A percentile compares a stretch with the other conserved stretches of the same genome.
Conservation (phyloP, 176 grass and related monocot species). For the Eragrostis nindensis region DNA sequence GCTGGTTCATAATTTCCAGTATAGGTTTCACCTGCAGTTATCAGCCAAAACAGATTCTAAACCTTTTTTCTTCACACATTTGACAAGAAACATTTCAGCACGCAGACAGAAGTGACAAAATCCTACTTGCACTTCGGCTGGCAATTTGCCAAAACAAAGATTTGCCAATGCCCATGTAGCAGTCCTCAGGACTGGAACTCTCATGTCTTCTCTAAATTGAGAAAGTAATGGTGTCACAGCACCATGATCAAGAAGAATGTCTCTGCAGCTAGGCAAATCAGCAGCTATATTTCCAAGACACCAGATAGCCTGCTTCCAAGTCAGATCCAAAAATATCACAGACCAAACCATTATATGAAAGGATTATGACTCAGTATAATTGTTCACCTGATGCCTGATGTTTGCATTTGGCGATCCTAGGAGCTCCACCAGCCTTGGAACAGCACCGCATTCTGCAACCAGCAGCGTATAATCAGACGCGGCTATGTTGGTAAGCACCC, state of each 20-base stretch:
- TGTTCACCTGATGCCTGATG: slow-evolving; percentile 74
- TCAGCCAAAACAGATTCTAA: slow-evolving; percentile 37
- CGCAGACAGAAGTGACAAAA: background rate
- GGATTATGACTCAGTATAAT: background rate
- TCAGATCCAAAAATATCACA: slow-evolving; percentile 27
- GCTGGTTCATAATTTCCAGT: slow-evolving; percentile 63
- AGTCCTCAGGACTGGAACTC: slow-evolving; percentile 78
- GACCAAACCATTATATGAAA: slow-evolving; percentile 11
- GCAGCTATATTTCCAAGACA: slow-evolving; percentile 87
- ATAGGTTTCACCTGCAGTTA: slow-evolving; percentile 69
- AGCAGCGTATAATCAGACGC: slow-evolving; percentile 76
- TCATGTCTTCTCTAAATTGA: slow-evolving; percentile 74
- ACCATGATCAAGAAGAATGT: slow-evolving; percentile 72
- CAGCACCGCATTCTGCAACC: slow-evolving; percentile 66
- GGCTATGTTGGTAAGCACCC: slow-evolving; percentile 88
- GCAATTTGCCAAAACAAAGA: slow-evolving; percentile 75
- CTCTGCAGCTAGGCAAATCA: slow-evolving; percentile 73
- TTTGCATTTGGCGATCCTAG: slow-evolving; percentile 60
- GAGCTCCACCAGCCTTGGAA: slow-evolving; percentile 69
- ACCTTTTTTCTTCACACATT: background rate
- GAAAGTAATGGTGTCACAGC: slow-evolving; percentile 53
- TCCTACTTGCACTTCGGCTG: slow-evolving; percentile 61
- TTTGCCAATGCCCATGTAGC: slow-evolving; percentile 80
- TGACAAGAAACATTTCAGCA: background rate
- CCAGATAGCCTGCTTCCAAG: slow-evolving; percentile 69